Base-by-base conservation (phyloP, 148 eudicot species). In the Chenopodium quinoa region DNA sequence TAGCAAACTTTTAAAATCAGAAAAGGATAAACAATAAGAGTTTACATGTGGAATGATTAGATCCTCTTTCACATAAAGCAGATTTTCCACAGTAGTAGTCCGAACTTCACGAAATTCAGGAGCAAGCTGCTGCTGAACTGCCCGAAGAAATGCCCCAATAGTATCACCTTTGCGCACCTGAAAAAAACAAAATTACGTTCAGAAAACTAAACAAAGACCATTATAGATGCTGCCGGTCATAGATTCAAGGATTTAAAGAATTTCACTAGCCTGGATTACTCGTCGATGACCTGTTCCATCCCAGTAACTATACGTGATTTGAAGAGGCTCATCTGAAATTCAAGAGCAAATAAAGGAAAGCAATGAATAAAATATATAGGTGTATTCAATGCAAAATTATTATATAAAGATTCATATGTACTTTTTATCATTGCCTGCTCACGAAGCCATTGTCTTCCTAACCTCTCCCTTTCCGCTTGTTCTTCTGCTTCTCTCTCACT, bases 401-500 rank as follows among this genome's bases (percentile, higher is more conserved):
- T 7, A 19, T 46, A 3, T 12, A 76, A 29, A 47, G 75, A 65
- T 13, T 64, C 11, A 72, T 31, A 63, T 29, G 79, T 85, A 95
- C 99, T 95, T 93, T 89, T 88, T 50, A 93, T 93, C 83, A 87
- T 90, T 83, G 89, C 93, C 80, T 95, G 97, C 86, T 93, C 93
- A 73, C 83, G 87, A 75, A 84, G 85, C 97, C 97, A 95, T 85
- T 90, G 97, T 86, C 85, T 90, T 86, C 87, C 89, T 84, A 95
- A 85, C 84, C 92, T 90, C 89, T 93, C 99, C 88, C 97, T 91
- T 79, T 93, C 97, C 52, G 93, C 99, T 90, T 93, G 92, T 84
- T 95, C 99, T 86, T 91, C 95, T 17, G 93, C 99, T 89, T 95
- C 99, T 82, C 99, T 95, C 90, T 92, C 97, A 86, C 97, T 95